Percentiles rank a stretch among this genome's conserved stretches.
Evolutionary conservation across 179 eudicot genomes (phyloP).

Genomic region (Amaranthus tricolor): DNA sequence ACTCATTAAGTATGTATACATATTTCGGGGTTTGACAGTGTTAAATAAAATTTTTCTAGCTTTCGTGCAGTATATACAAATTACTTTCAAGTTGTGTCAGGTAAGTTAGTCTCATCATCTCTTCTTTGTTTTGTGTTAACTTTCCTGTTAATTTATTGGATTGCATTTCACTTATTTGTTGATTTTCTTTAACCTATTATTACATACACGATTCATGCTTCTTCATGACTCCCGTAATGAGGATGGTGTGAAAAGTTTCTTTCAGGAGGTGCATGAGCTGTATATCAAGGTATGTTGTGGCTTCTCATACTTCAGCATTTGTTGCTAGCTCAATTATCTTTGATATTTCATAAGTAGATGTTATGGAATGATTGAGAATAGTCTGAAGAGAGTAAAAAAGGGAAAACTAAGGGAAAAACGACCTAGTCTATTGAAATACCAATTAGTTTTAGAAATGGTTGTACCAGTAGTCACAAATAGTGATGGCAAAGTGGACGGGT

Average conservation of each 20-base stretch:
- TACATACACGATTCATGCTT: constrained; percentile 92
- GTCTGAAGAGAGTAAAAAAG: neutral
- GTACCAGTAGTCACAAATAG: neutral
- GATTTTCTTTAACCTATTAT: constrained; percentile 45
- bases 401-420: neutral
- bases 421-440: neutral
- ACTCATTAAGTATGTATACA: neutral
- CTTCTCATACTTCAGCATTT: constrained; percentile 1
- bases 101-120: neutral
- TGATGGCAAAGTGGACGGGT: too few relatives aligned
- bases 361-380: neutral
- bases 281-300: constrained; percentile 71
- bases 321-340: constrained; percentile 4
- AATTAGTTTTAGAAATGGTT: neutral
- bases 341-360: neutral
- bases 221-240: constrained; percentile 96
- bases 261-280: constrained; percentile 95
- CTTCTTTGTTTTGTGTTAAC: neutral
- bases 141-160: neutral
- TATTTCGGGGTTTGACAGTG: neutral
- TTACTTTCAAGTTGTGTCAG: neutral
- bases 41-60: neutral
- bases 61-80: too few relatives aligned
- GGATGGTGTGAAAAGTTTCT: constrained; percentile 95
- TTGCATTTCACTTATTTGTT: neutral